phyloP scores from a whole-genome alignment of 306 rosid genomes.

The Canavalia gladiata region DNA sequence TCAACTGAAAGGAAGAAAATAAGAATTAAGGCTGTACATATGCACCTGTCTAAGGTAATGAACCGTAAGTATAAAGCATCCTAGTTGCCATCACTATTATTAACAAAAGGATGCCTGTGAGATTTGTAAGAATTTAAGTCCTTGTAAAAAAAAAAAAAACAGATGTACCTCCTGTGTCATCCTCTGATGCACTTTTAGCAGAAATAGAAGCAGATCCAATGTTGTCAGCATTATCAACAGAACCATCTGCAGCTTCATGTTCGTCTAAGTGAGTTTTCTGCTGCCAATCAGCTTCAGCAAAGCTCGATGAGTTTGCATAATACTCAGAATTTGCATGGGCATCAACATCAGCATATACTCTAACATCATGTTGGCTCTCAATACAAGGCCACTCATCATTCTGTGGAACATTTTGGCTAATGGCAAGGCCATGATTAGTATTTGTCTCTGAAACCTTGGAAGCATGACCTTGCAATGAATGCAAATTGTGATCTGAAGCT shows the following conservation, averaged over 20 bases:
- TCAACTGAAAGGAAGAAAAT: slow-evolving; percentile 60
- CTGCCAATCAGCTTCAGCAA: slow-evolving; percentile 59
- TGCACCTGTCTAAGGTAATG: neutral
- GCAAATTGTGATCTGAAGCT: slow-evolving; percentile 54
- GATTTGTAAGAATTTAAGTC: slow-evolving; percentile 64
- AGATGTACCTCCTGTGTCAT: slow-evolving; percentile 60
- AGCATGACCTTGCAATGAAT: slow-evolving; percentile 63
- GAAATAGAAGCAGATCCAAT: slow-evolving; percentile 66
- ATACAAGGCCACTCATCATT: slow-evolving; percentile 84
- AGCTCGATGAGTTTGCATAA: slow-evolving; percentile 58
- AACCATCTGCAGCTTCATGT: slow-evolving; percentile 61
- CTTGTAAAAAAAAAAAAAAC: slow-evolving; percentile 60
- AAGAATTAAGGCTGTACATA: neutral
- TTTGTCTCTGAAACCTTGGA: slow-evolving; percentile 60
- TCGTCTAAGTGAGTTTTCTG: slow-evolving; percentile 64
- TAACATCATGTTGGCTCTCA: slow-evolving; percentile 69
- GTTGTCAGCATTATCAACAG: slow-evolving; percentile 61
- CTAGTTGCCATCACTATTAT: slow-evolving; percentile 49
- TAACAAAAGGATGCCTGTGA: slow-evolving; percentile 58
- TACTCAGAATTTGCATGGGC: slow-evolving; percentile 57
- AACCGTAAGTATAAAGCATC: neutral
- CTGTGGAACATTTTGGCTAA: slow-evolving; percentile 51
- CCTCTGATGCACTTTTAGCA: slow-evolving; percentile 69
- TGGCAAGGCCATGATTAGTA: slow-evolving; percentile 51
- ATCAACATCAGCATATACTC: slow-evolving; percentile 59